phyloP scores from a whole-genome alignment of 2,329 filamentous ascomycete genomes.

The Curvularia verruculosa region DNA sequence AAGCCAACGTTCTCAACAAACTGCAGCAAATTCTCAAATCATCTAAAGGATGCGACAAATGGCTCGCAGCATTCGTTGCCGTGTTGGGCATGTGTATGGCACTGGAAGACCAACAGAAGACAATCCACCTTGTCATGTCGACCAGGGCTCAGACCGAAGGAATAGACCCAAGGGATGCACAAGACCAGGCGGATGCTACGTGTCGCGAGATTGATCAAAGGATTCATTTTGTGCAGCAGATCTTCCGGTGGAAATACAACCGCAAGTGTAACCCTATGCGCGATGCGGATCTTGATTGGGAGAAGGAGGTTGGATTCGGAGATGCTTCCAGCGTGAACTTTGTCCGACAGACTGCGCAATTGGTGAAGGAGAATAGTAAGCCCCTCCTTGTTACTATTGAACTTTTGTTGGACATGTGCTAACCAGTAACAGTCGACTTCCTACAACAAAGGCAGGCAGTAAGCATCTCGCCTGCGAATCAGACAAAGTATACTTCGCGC shows the following conservation, averaged over 20 bases:
- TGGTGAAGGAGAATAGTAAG: slow-evolving; percentile 54
- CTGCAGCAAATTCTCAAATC: slow-evolving; percentile 56
- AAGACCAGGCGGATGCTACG: slow-evolving; percentile 47
- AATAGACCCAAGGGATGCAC: slow-evolving; percentile 32
- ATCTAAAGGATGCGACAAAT: slow-evolving; percentile 52
- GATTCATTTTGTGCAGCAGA: slow-evolving; percentile 52
- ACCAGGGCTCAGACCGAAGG: slow-evolving; percentile 45
- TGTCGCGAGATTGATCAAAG: slow-evolving; percentile 54
- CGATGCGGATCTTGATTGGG: slow-evolving; percentile 47
- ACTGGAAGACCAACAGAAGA: slow-evolving; percentile 56
- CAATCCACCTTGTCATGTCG: slow-evolving; percentile 53
- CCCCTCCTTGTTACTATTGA: slow-evolving; percentile 1
- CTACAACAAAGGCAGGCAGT: slow-evolving; percentile 47
- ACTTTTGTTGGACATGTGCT: background rate
- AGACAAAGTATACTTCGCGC: slow-evolving; percentile 52
- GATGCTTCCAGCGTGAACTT: slow-evolving; percentile 47
- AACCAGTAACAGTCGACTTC: slow-evolving; percentile 44
- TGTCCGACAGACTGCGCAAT: slow-evolving; percentile 43
- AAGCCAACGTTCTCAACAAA: slow-evolving; percentile 53
- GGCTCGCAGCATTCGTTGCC: slow-evolving; percentile 55
- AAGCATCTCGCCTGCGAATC: slow-evolving; percentile 46
- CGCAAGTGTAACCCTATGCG: slow-evolving; percentile 51
- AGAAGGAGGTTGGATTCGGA: slow-evolving; percentile 45
- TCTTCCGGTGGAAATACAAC: slow-evolving; percentile 58
- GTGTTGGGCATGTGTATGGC: slow-evolving; percentile 57